phyloP scores from a whole-genome alignment of 441 rosid genomes.

The Adansonia gregorii region DNA sequence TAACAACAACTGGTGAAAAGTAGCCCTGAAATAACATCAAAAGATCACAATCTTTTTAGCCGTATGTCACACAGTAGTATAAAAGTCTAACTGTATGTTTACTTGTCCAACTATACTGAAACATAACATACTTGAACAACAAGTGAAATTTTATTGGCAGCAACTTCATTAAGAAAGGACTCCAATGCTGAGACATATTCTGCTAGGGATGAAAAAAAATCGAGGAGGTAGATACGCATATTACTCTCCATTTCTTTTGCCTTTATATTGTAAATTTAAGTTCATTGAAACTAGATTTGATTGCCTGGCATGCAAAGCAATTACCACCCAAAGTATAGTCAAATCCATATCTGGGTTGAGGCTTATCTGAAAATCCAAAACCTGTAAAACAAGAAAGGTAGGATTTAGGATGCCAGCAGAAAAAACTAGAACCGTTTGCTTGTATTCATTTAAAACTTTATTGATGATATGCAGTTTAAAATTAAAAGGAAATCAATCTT shows the following conservation, averaged over 20 bases:
- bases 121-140: slow-evolving; percentile 71
- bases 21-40: slow-evolving; percentile 58
- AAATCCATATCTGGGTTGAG: slow-evolving; percentile 90
- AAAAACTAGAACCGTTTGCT: neutral
- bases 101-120: slow-evolving; percentile 4
- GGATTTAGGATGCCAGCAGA: slow-evolving; percentile 2
- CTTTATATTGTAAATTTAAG: neutral
- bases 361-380: slow-evolving; percentile 93
- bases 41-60: slow-evolving; percentile 22
- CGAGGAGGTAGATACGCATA: neutral
- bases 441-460: slow-evolving; percentile 9
- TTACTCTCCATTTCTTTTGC: neutral
- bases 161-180: slow-evolving; percentile 62
- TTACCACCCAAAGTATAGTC: slow-evolving; percentile 82
- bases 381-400: slow-evolving; percentile 45
- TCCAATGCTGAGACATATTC: slow-evolving; percentile 79
- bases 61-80: slow-evolving; percentile 1
- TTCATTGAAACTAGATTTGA: neutral
- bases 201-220: slow-evolving; percentile 37
- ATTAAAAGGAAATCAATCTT: neutral
- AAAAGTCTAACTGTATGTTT: slow-evolving; percentile 1
- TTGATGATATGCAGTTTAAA: slow-evolving; percentile 7
- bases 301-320: slow-evolving; percentile 23
- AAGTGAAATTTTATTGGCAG: slow-evolving; percentile 59
- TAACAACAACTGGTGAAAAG: slow-evolving; percentile 73